Evolutionary conservation across 192 early-diverging fungal species (phyloP), one percentile per base, ranked within the genome.

Genomic region (Entrophospora sp.): DNA sequence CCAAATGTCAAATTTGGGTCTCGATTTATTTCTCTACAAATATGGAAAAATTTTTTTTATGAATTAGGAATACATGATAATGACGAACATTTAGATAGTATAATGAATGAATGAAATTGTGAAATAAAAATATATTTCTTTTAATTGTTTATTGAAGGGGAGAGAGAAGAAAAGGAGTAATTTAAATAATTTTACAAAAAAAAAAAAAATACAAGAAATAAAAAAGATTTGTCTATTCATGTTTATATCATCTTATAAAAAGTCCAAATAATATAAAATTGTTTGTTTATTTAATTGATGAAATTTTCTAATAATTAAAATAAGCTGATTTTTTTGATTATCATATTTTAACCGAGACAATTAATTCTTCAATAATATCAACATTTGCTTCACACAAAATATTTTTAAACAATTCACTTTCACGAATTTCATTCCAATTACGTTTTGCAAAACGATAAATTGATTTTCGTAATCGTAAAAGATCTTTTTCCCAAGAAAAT

Each of bases 341-440:
- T 40, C 14, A n/a, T 49, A n/a, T 22, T 35, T 38, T 59, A 8
- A 20, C 22, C n/a, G 22, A 16, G 13, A 25, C 30, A 32, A 46
- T 44, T 18, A 62, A 43, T 30, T 62, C 60, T 44, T 62, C 60
- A 30, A 44, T 44, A 20, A 62, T 18, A 62, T 46, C 60, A 7
- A 57, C 53, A 45, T 46, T 30, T 8, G 40, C 60, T 28, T 62
- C 40, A 18, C 60, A 20, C 28, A 44, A 27, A 43, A 43, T 61
- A 31, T 44, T 24, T 43, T 61, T 61, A 28, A 27, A 61, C 14
- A 42, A 0, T 32, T 62, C 27, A 24, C 14, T 45, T 22, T 62
- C 43, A 4, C 60, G 60, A 62, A 61, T n/a, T 20, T n/a, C 10
- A 28, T 45, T 28, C 43, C 40, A 43, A 42, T 62, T 32, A 12